Base-by-base conservation (phyloP, 106 monocot species). In the Allium fistulosum region DNA sequence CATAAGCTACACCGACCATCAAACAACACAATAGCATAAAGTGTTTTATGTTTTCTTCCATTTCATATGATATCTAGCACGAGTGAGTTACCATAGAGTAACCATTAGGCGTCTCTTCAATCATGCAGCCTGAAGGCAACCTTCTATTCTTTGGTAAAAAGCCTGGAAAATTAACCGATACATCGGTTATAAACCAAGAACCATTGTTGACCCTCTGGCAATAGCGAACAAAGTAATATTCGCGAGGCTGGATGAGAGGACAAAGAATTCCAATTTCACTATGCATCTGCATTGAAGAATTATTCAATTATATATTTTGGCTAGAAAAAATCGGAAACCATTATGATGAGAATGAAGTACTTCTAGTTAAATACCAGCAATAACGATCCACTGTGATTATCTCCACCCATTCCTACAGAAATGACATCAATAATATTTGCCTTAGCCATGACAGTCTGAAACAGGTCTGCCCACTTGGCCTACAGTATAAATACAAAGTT, bases 101-200 rank as follows among this genome's bases (percentile, higher is more conserved):
- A 48, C 86, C 88, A 74, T 82, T 84, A 28, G 88, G 63, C 78
- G 86, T 84, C 26, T 96, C 96, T 51, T 84, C 81, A 77, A 96
- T 88, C 75, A 96, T 68, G 63, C 88, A 88, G 37, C 96, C 96
- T 49, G 91, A 92, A 72, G 96, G 91, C 8, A 88, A 80, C 55
- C 76, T 83, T 56, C 86, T 37, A 4, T 69, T 74, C 26, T 2
- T 26, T 10, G 18, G 63, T 75, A 26, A 66, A 72, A 27, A 69
- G 75, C 13, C 37, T 0, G 77, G 67, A 15, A 77, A 49, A 45
- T 91, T 84, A 4, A 96, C 84, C 3, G 91, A 88, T 2, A 91
- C 71, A 51, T 96, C 91, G 0, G 83, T 80, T 51, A 96, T 74
- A 12, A 70, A 85, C 95, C 95, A 96, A 11, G 80, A 17, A 4